Conservation (phyloP, 2,329 filamentous ascomycete species). For the Colletotrichum camelliae region DNA sequence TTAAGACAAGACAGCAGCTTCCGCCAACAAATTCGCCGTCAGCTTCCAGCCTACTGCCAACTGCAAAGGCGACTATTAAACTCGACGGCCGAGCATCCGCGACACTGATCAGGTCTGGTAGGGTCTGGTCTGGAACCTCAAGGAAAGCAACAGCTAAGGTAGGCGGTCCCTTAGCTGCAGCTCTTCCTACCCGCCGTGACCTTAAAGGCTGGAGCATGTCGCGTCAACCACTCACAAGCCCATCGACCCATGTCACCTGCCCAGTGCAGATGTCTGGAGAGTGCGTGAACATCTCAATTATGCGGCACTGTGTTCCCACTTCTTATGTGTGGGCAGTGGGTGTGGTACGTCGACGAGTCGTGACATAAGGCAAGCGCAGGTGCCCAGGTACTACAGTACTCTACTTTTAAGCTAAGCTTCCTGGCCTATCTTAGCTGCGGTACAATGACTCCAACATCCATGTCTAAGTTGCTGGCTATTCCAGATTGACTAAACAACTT, state of each 20-base stretch:
- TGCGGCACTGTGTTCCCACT: not conserved
- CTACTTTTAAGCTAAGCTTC: not conserved
- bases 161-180: not conserved
- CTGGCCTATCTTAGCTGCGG: not conserved
- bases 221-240: conserved; percentile 2
- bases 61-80: not conserved
- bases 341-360: not conserved
- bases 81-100: not conserved
- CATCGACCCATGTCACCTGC: conserved; percentile 2
- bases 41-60: not conserved
- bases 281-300: not conserved
- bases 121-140: not conserved
- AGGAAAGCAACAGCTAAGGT: not conserved
- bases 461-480: not conserved
- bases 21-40: not conserved
- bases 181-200: not conserved
- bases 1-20: not conserved
- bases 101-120: not conserved
- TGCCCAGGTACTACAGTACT: not conserved
- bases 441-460: not conserved
- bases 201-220: conserved; percentile 1
- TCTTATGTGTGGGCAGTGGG: not conserved
- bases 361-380: not conserved
- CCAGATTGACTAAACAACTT: not conserved
- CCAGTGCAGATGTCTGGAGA: not conserved